Conservation (phyloP, 164 flowering plant species). For the Annona cherimola region DNA sequence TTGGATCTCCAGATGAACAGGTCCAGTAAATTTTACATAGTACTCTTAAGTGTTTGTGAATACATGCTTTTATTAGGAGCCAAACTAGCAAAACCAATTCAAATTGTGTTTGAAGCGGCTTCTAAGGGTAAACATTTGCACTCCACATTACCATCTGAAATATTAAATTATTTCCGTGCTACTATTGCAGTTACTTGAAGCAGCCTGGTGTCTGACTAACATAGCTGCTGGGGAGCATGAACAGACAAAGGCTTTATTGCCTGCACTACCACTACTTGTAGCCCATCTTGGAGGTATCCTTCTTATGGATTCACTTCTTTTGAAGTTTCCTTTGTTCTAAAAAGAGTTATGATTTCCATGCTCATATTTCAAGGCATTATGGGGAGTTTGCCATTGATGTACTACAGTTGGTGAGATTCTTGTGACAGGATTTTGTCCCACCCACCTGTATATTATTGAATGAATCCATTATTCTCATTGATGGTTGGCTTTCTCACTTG, state of each 20-base stretch:
- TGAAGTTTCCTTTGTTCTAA: background rate
- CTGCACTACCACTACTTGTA: constrained; percentile 86
- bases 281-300: constrained; percentile 45
- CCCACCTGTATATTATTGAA: too few relatives aligned
- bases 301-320: background rate
- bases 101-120: background rate
- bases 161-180: background rate
- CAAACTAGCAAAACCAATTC: background rate
- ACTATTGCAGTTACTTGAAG: constrained; percentile 77
- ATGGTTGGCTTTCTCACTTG: too few relatives aligned
- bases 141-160: background rate
- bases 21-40: constrained; percentile 24
- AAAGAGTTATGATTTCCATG: background rate
- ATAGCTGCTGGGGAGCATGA: constrained; percentile 94
- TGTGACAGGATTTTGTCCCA: too few relatives aligned
- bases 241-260: constrained; percentile 85
- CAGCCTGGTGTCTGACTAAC: constrained; percentile 97
- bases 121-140: background rate
- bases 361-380: background rate
- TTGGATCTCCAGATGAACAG: constrained; percentile 99
- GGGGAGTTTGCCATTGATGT: background rate
- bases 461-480: too few relatives aligned
- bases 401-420: too few relatives aligned
- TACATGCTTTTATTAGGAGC: background rate
- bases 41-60: background rate